Evolutionary conservation across 345 rosid species (phyloP), one percentile per base, ranked within the genome.

Genomic region (Salix purpurea): DNA sequence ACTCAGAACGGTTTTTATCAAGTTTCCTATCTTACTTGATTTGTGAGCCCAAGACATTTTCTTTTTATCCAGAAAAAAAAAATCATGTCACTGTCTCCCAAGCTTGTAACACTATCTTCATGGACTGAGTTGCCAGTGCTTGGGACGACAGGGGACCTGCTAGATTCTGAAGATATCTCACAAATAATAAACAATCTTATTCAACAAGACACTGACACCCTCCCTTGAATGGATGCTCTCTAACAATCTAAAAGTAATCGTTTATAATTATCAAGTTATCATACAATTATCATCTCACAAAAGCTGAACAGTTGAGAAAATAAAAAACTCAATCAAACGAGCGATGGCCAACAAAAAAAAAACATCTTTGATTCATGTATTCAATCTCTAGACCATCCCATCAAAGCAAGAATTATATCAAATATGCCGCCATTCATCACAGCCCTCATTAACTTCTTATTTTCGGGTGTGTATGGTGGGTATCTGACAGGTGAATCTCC

Each of bases 401-500:
- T 68, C 76, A 91, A 74, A 52, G 91, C 86, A 68, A 82, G 87
- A 78, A 89, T 80, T n/a, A 88, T 82, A 65, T 74, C 81, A 32
- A 89, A 48, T 61, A 89, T 65, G 85, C 86, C 74, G 42, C 89
- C 88, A 68, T 79, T 83, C 9, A 89, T 37, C 66, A 92, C 68
- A 58, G 91, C 92, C 81, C 82, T 89, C 68, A 92, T 54, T 37
- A 90, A 74, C 73, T 79, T 90, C 66, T 74, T 72, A 84, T 92
- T 92, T 62, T 71, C 61, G 4, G 84, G 78, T 19, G 92, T 89
- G 82, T 91, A 95, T 7, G 97, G 97, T 26, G 97, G 97, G 54
- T 95, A 91, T 85, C 97, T 88, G 34, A 84, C 4, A n/a, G 85
- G 65, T 23, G 87, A 5, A 74, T 95, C 97, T 21, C 93, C 96